Evolutionary conservation across 2,329 filamentous ascomycete genomes (phyloP).

Genomic region (Graphium sp.): DNA sequence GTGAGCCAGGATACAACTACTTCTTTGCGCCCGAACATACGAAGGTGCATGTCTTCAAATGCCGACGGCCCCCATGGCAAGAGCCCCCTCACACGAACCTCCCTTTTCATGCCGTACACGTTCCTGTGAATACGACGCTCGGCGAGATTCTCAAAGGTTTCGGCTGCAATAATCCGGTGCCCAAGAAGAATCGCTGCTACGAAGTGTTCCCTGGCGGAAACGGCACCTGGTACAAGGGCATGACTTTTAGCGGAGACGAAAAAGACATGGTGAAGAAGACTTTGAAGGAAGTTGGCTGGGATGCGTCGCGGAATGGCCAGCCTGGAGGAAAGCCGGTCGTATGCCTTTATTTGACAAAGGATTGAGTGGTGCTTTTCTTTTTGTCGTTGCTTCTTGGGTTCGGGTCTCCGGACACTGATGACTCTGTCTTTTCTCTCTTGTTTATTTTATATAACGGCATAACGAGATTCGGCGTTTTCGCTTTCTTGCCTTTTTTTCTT

Average conservation of each 20-base stretch:
- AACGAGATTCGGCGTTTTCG: background rate
- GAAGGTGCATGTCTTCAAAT: slow-evolving; percentile 41
- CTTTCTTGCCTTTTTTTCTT: background rate
- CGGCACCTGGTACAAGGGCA: slow-evolving; percentile 41
- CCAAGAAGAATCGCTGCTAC: slow-evolving; percentile 37
- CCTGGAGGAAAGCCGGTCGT: slow-evolving; percentile 33
- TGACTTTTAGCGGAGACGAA: slow-evolving; percentile 31
- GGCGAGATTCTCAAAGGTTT: slow-evolving; percentile 40
- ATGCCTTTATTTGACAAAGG: slow-evolving; percentile 43
- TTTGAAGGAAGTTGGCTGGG: slow-evolving; percentile 43
- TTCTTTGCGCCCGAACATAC: slow-evolving; percentile 41
- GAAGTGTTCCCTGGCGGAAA: slow-evolving; percentile 37
- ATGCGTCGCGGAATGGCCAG: slow-evolving; percentile 27
- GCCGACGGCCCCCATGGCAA: slow-evolving; percentile 30
- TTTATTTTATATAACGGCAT: background rate
- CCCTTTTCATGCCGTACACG: slow-evolving; percentile 29
- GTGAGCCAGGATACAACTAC: slow-evolving; percentile 47
- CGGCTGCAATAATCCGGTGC: slow-evolving; percentile 31
- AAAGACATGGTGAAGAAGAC: slow-evolving; percentile 27
- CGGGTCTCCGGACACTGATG: no score
- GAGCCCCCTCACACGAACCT: slow-evolving; percentile 21
- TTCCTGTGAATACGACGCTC: slow-evolving; percentile 34
- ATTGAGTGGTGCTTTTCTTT: slow-evolving; percentile 12
- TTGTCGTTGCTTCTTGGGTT: no score
- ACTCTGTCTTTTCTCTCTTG: background rate